Base-by-base conservation (phyloP, 148 eudicot species). In the Diospyros kaki region DNA sequence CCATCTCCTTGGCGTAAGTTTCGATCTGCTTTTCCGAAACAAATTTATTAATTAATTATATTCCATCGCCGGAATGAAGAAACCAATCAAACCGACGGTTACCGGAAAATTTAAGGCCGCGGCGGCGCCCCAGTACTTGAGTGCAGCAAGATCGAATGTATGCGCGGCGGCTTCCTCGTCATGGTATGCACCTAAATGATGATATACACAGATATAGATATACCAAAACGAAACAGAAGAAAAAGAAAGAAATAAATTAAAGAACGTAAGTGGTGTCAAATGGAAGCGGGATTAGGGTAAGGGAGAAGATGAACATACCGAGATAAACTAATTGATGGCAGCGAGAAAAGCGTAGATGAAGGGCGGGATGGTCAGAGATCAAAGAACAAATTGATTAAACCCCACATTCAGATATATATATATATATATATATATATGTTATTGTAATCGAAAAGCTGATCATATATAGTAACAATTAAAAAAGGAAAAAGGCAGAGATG, bases 81-180 rank as follows among this genome's bases (percentile, higher is more conserved):
- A 44, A 41, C 17, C 4, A 15, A 4, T n/a, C 13, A 18, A 5
- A 44, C 13, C 71, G 78, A 77, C 48, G 77, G 58, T 54, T 81
- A 95, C 99, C 81, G 88, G 87, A 76, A 95, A 95, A 87, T 95
- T 95, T 68, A 95, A 87, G 18, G 84, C 83, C 5, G 93, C 84
- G 14, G 78, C 70, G 18, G 90, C 83, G 9, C 99, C 99, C 99
- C 99, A 93, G 38, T 90, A 95, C 81, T 95, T 95, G 74, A 95
- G 91, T 51, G 99, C 99, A 64, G 99, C 99, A 66, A 91, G 88
- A 81, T 95, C 99, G 50, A 90, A 95, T 66, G 98, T 93, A 42
- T 86, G 89, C 60, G 97, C 98, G 6, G 99, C 99, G 76, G 87
- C 91, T 43, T 84, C 92, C 81, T 95, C 99, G 70, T 87, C 84